Evolutionary conservation across 2,329 filamentous ascomycete species (phyloP).

Genomic region (Apiospora koreana): DNA sequence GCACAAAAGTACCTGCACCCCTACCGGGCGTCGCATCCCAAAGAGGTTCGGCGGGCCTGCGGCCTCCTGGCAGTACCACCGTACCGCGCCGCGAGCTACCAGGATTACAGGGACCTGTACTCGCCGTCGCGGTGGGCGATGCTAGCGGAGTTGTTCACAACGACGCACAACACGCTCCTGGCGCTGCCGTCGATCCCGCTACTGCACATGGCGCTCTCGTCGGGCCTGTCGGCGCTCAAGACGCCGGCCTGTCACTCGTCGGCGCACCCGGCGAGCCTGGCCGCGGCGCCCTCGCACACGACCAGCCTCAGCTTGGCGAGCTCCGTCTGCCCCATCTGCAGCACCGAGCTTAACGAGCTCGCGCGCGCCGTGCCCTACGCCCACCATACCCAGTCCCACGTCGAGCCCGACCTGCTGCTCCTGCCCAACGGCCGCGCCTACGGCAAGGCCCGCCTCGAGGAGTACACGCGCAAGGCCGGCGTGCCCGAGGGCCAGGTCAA

Average conservation of each 20-base stretch:
- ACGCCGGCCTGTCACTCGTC: slow-evolving; percentile 86
- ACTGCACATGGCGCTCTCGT: slow-evolving; percentile 86
- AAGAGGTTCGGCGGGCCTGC: slow-evolving; percentile 71
- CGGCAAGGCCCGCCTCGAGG: slow-evolving; percentile 70
- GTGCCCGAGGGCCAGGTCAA: slow-evolving; percentile 67
- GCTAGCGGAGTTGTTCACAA: slow-evolving; percentile 78
- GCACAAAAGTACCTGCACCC: slow-evolving; percentile 79
- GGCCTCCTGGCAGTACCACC: slow-evolving; percentile 77
- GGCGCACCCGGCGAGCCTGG: slow-evolving; percentile 27
- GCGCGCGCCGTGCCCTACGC: slow-evolving; percentile 90
- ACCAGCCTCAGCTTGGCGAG: slow-evolving; percentile 58
- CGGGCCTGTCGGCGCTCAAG: slow-evolving; percentile 91
- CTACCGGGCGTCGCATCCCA: slow-evolving; percentile 67
- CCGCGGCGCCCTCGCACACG: slow-evolving; percentile 35
- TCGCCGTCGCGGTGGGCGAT: slow-evolving; percentile 70
- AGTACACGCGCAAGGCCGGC: slow-evolving; percentile 79
- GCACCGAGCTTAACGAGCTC: slow-evolving; percentile 89
- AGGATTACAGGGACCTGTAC: slow-evolving; percentile 63
- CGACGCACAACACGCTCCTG: slow-evolving; percentile 84
- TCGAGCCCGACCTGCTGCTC: slow-evolving; percentile 83
- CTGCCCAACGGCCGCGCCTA: slow-evolving; percentile 88
- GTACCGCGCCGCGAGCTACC: slow-evolving; percentile 43
- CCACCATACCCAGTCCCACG: slow-evolving; percentile 90
- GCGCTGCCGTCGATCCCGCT: slow-evolving; percentile 80
- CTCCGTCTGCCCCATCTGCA: slow-evolving; percentile 92